Percentiles rank a stretch among this genome's conserved stretches.
These are phyloP conservation scores for Phytophthora hibernalis DNA, from an alignment of 352 stramenopile genomes.

Conservation along the genomic window DNA sequence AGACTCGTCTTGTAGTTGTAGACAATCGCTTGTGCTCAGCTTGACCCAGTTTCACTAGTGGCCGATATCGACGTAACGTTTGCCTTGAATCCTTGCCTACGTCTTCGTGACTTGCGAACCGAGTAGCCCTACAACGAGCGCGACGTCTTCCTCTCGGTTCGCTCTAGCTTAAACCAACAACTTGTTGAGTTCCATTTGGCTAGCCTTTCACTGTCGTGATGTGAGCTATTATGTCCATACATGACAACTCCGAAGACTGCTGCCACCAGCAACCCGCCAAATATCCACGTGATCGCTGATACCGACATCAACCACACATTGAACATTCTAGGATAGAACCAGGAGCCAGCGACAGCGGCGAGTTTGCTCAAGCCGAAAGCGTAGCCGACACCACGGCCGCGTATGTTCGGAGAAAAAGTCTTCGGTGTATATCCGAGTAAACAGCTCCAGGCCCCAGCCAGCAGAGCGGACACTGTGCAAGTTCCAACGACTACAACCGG, in stretches of 20 bases:
- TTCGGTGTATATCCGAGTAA: conserved; percentile 17
- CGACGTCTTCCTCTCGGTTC: background rate
- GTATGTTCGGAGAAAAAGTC: background rate
- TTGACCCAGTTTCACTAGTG: background rate
- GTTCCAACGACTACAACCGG: conserved; percentile 16
- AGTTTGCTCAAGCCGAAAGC: conserved; percentile 8
- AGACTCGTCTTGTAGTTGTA: too few species aligned
- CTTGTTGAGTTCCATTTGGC: background rate
- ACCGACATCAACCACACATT: conserved; percentile 28
- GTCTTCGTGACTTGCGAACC: too few species aligned
- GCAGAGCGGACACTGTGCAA: conserved; percentile 26
- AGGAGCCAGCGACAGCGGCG: conserved; percentile 5
- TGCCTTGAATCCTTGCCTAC: too few species aligned
- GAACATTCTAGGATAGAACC: conserved; percentile 17
- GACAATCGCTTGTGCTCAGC: too few species aligned
- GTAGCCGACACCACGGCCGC: conserved; percentile 14
- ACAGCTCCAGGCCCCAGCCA: conserved; percentile 26
- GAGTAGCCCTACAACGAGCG: background rate
- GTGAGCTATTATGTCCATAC: background rate
- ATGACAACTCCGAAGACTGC: background rate
- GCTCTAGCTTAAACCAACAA: background rate
- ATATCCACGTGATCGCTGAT: conserved; percentile 13
- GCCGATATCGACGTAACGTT: too few species aligned
- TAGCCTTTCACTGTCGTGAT: background rate
- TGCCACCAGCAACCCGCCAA: conserved; percentile 1